Percentiles rank a stretch among this genome's conserved stretches.
These are phyloP conservation scores for Aspergillus carlsbadensis DNA, from an alignment of 495 filamentous ascomycete genomes.

Conservation along the genomic window DNA sequence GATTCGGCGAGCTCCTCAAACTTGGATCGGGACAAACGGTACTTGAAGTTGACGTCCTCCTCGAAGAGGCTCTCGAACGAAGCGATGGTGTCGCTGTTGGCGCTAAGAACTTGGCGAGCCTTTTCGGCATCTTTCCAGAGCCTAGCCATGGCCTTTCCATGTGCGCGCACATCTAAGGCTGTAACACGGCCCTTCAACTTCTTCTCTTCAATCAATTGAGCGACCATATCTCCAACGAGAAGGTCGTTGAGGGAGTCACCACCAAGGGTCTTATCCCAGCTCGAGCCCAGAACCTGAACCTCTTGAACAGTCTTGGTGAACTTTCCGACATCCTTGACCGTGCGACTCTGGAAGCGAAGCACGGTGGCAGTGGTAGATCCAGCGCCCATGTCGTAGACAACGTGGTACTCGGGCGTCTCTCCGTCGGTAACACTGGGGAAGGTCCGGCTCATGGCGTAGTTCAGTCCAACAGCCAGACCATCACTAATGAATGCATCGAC, in stretches of 20 bases:
- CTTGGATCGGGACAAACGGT: constrained; percentile 76
- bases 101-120: constrained; percentile 85
- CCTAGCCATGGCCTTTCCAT: constrained; percentile 84
- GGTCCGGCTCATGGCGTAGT: constrained; percentile 87
- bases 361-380: constrained; percentile 96
- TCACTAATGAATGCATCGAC: constrained; percentile 84
- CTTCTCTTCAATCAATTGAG: constrained; percentile 68
- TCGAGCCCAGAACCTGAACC: constrained; percentile 77
- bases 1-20: constrained; percentile 80
- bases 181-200: constrained; percentile 68
- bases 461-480: constrained; percentile 86
- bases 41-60: constrained; percentile 88
- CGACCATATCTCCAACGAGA: constrained; percentile 83
- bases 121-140: constrained; percentile 90
- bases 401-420: constrained; percentile 84
- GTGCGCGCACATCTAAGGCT: constrained; percentile 57
- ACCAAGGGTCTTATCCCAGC: constrained; percentile 88
- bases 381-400: constrained; percentile 97
- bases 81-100: constrained; percentile 77
- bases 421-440: constrained; percentile 84
- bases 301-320: constrained; percentile 98
- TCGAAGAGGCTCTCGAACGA: constrained; percentile 82
- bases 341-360: constrained; percentile 82
- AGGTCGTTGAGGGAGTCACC: constrained; percentile 87
- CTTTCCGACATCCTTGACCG: constrained; percentile 86